Evolutionary conservation across 768 basidiomycete genomes (phyloP).

Genomic region (Hortiboletus flavorubellus): DNA sequence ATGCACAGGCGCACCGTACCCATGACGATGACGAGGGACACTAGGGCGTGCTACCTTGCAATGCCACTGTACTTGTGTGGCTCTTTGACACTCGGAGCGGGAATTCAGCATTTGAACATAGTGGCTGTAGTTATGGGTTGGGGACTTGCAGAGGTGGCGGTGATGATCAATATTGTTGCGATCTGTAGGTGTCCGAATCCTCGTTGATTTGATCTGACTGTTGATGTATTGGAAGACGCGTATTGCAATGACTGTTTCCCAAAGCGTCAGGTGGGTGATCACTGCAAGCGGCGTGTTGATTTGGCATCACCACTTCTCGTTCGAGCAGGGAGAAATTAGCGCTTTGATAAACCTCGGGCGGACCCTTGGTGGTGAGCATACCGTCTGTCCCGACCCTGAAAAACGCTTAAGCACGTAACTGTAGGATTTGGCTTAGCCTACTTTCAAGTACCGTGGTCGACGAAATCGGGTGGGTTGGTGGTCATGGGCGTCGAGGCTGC

Average conservation of each 20-base stretch:
- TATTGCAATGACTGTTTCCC: conserved; percentile 40
- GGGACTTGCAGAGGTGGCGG: conserved; percentile 38
- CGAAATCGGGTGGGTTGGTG: conserved; percentile 31
- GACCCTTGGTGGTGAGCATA: conserved; percentile 27
- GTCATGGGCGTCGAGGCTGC: conserved; percentile 40
- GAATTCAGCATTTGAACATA: conserved; percentile 32
- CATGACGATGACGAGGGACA: background rate
- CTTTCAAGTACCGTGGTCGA: conserved; percentile 41
- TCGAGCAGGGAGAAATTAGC: conserved; percentile 38
- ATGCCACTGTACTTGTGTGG: conserved; percentile 41
- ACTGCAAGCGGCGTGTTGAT: background rate
- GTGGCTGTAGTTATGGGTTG: conserved; percentile 39
- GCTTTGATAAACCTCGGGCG: conserved; percentile 43
- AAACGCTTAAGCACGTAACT: background rate
- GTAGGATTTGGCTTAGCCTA: conserved; percentile 38
- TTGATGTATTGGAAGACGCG: conserved; percentile 27
- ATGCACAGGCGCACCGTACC: too few species aligned
- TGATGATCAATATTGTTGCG: conserved; percentile 40
- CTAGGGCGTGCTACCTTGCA: conserved; percentile 38
- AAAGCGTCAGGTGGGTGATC: conserved; percentile 20
- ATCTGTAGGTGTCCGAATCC: conserved; percentile 29
- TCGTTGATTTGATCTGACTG: background rate
- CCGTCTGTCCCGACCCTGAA: background rate
- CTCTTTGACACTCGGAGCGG: conserved; percentile 40
- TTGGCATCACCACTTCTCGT: background rate